Percentiles rank a stretch among this genome's conserved stretches.
phyloP scores from a whole-genome alignment of 495 filamentous ascomycete genomes.

The Penicillium lagena region DNA sequence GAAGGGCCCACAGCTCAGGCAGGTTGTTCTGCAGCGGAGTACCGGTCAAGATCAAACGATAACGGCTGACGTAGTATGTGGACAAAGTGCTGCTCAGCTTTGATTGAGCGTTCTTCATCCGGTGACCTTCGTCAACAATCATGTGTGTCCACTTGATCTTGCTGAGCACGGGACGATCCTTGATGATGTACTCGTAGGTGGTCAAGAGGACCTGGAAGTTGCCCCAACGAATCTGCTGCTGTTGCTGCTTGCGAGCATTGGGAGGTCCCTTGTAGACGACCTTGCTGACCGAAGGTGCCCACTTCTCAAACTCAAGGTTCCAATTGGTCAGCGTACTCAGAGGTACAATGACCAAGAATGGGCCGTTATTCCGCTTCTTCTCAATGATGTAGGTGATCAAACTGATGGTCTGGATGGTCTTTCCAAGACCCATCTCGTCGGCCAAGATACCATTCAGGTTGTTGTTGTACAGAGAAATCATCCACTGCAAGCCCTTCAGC shows the following conservation, averaged over 20 bases:
- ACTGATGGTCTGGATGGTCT: constrained; percentile 98
- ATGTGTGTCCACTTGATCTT: constrained; percentile 99
- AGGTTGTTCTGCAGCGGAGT: constrained; percentile 97
- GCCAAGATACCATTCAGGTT: constrained; percentile 98
- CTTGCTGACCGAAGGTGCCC: constrained; percentile 79
- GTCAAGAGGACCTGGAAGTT: constrained; percentile 94
- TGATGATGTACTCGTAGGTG: constrained; percentile 99
- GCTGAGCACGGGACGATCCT: constrained; percentile 86
- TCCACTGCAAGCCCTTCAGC: constrained; percentile 97
- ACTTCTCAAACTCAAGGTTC: constrained; percentile 98
- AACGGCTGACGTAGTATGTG: constrained; percentile 88
- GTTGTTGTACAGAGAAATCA: constrained; percentile 99
- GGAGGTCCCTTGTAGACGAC: constrained; percentile 98
- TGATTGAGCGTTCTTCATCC: constrained; percentile 98
- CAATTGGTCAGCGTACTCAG: constrained; percentile 96
- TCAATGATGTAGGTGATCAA: constrained; percentile 96
- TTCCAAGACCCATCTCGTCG: constrained; percentile 95
- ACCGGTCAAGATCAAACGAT: constrained; percentile 93
- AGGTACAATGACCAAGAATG: constrained; percentile 94
- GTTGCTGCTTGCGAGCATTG: constrained; percentile 78
- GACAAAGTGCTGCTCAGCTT: constrained; percentile 94
- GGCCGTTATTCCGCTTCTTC: constrained; percentile 86
- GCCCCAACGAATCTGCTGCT: constrained; percentile 88
- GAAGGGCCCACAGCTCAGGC: constrained; percentile 90
- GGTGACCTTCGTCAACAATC: constrained; percentile 99